Conservation (phyloP, 164 flowering plant genomes). For the Nymphaea thermarum region DNA sequence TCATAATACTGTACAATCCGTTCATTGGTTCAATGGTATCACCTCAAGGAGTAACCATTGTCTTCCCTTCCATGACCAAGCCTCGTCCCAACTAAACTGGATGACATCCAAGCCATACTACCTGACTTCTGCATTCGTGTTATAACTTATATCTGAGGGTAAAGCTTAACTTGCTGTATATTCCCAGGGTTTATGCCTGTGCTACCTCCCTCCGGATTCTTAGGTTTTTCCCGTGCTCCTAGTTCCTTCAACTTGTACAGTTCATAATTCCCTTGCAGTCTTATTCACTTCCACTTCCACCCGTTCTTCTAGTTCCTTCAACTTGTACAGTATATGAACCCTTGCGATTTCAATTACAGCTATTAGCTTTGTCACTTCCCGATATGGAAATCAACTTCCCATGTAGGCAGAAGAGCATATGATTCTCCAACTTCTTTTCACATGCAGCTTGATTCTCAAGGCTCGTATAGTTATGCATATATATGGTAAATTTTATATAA, state of each 20-base stretch:
- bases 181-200: neutral
- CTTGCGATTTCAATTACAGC: neutral
- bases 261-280: neutral
- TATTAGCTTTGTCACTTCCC: neutral
- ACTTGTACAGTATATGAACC: neutral
- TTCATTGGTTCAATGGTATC: too few species aligned
- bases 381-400: neutral
- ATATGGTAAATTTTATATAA: too few species aligned
- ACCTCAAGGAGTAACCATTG: neutral
- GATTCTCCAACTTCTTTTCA: neutral
- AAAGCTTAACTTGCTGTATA: neutral
- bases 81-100: neutral
- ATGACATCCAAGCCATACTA: neutral
- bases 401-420: neutral
- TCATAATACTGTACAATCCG: too few species aligned
- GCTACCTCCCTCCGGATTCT: neutral
- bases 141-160: neutral
- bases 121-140: neutral
- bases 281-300: neutral
- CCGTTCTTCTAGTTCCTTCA: neutral
- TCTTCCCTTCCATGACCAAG: neutral
- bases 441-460: neutral
- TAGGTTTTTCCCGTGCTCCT: neutral
- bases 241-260: neutral
- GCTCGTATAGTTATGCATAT: too few species aligned